These are phyloP conservation scores for Termitomyces sp. DNA, from an alignment of 768 basidiomycete genomes.

Conservation along the genomic window DNA sequence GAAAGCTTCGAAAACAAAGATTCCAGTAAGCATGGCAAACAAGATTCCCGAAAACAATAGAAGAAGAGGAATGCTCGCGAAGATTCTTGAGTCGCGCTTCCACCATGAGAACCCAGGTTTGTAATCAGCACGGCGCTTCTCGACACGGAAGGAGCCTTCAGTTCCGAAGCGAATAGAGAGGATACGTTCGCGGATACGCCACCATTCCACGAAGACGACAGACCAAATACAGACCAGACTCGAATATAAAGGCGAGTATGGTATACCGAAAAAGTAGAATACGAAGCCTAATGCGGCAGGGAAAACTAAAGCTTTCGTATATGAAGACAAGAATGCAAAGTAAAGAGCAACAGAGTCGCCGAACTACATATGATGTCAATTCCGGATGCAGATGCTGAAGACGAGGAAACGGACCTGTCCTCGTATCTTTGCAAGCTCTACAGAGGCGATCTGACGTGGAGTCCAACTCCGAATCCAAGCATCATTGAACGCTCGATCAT, in stretches of 20 bases:
- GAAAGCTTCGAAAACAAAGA: conserved; percentile 89
- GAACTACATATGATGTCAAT: conserved; percentile 36
- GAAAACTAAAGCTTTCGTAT: conserved; percentile 76
- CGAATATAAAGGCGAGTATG: conserved; percentile 80
- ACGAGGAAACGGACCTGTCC: conserved; percentile 48
- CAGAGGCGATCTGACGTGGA: conserved; percentile 55
- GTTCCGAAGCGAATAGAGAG: conserved; percentile 84
- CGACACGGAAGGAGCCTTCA: conserved; percentile 71
- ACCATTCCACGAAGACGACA: conserved; percentile 84
- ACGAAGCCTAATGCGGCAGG: conserved; percentile 69
- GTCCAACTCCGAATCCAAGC: conserved; percentile 79
- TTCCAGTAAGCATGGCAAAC: conserved; percentile 67
- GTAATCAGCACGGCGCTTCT: conserved; percentile 65
- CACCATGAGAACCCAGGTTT: conserved; percentile 64
- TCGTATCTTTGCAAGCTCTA: conserved; percentile 66
- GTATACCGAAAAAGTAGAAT: conserved; percentile 66
- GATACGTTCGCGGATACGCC: conserved; percentile 83
- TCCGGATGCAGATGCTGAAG: neutral
- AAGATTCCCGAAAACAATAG: conserved; percentile 69
- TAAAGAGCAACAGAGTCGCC: conserved; percentile 85
- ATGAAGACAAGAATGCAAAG: conserved; percentile 84
- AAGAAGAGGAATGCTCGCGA: conserved; percentile 72
- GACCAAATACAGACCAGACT: conserved; percentile 80
- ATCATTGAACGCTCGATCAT: conserved; percentile 80
- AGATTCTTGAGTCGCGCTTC: conserved; percentile 63